Percentiles rank a stretch among this genome's conserved stretches.
phyloP scores from a whole-genome alignment of 768 basidiomycete species.

The Pluteus cervinus region DNA sequence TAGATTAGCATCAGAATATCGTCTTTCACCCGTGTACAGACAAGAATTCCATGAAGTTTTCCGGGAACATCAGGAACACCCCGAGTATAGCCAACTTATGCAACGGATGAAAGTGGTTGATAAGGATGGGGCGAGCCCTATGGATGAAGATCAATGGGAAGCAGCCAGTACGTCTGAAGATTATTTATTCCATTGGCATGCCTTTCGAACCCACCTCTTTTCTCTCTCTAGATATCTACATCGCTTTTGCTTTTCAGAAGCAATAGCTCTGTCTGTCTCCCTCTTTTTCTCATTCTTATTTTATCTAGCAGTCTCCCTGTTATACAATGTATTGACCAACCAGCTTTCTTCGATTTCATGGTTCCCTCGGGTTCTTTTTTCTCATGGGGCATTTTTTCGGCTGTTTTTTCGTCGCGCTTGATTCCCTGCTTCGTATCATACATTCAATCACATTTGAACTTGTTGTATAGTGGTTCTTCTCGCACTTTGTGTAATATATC shows the following conservation, averaged over 20 bases:
- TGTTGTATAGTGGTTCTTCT: too few species aligned
- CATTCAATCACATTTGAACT: too few species aligned
- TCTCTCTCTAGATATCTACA: constrained; percentile 68
- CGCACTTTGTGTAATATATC: too few species aligned
- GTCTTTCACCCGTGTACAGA: constrained; percentile 67
- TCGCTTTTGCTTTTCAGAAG: constrained; percentile 90
- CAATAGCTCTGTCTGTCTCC: constrained; percentile 17
- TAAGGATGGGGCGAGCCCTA: constrained; percentile 76
- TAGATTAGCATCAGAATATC: constrained; percentile 83
- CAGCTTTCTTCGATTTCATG: too few species aligned
- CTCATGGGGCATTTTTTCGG: too few species aligned
- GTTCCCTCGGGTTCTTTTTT: too few species aligned
- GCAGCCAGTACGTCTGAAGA: constrained; percentile 79
- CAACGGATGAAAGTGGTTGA: constrained; percentile 91
- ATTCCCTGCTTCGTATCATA: too few species aligned
- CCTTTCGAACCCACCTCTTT: constrained; percentile 6
- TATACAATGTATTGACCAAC: too few species aligned
- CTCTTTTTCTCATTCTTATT: constrained; percentile 1
- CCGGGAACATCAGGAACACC: constrained; percentile 68
- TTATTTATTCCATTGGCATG: constrained; percentile 2
- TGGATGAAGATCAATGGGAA: constrained; percentile 97
- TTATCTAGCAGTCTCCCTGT: too few species aligned
- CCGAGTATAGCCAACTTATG: constrained; percentile 80
- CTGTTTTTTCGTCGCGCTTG: too few species aligned
- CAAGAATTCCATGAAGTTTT: constrained; percentile 90